Conservation (phyloP, 176 grass and related monocot species). For the Phragmites australis region DNA sequence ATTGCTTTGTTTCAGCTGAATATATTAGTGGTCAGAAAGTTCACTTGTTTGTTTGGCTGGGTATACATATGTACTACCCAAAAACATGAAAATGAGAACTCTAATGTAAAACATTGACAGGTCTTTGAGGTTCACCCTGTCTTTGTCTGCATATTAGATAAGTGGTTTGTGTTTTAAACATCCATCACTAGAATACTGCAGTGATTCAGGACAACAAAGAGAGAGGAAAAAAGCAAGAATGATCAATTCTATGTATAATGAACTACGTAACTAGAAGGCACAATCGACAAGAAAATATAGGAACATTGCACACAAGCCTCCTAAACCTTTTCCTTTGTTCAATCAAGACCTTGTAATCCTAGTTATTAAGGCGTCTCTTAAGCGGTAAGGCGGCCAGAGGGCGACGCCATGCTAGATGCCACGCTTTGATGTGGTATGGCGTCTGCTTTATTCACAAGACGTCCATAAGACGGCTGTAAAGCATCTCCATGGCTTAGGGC, state of each 20-base stretch:
- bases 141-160: neutral
- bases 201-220: neutral
- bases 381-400: no score
- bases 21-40: neutral
- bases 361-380: no score
- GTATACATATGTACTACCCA: neutral
- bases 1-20: neutral
- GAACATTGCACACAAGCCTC: neutral
- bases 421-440: no score
- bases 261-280: constrained; percentile 4
- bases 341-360: no score
- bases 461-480: no score
- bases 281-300: neutral
- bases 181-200: neutral
- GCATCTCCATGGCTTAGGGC: no score
- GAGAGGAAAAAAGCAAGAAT: neutral
- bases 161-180: neutral
- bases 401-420: no score
- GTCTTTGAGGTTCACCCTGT: neutral
- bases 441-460: no score
- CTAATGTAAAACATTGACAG: neutral
- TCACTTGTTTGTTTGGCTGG: neutral
- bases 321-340: neutral
- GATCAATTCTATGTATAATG: neutral
- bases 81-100: neutral